Percentiles rank a stretch among this genome's conserved stretches.
These are phyloP conservation scores for Ophiostoma piceae DNA, from an alignment of 2,329 filamentous ascomycete genomes.

Conservation along the genomic window DNA sequence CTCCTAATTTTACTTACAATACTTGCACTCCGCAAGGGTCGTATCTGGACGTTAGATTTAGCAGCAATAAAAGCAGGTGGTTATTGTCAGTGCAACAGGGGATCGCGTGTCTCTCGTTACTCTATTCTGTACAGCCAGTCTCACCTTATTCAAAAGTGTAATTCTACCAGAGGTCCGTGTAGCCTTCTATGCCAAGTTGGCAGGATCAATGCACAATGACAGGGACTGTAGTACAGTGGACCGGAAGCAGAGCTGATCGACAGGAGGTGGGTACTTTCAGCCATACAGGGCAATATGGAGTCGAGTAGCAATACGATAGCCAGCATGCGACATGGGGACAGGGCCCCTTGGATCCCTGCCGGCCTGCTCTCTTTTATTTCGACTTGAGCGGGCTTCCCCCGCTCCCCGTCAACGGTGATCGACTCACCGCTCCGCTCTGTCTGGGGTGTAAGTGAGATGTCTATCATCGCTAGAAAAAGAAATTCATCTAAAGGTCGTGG, in stretches of 20 bases:
- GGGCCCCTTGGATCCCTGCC: background rate
- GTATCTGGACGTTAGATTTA: background rate
- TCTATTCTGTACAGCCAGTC: too few relatives aligned
- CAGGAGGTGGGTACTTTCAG: background rate
- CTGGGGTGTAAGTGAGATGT: background rate
- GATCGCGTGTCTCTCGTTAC: background rate
- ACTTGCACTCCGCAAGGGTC: background rate
- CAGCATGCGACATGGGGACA: background rate
- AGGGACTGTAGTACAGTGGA: background rate
- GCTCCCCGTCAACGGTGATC: background rate
- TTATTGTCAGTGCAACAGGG: background rate
- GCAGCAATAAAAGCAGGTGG: background rate
- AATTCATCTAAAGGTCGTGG: background rate
- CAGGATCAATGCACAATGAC: background rate
- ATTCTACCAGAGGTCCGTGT: background rate
- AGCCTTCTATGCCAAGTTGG: background rate
- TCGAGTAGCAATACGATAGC: background rate
- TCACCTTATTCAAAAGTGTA: background rate
- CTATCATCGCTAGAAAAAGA: background rate
- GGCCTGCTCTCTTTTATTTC: background rate
- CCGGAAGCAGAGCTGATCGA: background rate
- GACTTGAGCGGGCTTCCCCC: background rate
- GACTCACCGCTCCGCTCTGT: background rate
- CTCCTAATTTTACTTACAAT: background rate
- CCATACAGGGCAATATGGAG: background rate